Base-by-base conservation (phyloP, 2,329 filamentous ascomycete genomes). In the Alternaria solani region DNA sequence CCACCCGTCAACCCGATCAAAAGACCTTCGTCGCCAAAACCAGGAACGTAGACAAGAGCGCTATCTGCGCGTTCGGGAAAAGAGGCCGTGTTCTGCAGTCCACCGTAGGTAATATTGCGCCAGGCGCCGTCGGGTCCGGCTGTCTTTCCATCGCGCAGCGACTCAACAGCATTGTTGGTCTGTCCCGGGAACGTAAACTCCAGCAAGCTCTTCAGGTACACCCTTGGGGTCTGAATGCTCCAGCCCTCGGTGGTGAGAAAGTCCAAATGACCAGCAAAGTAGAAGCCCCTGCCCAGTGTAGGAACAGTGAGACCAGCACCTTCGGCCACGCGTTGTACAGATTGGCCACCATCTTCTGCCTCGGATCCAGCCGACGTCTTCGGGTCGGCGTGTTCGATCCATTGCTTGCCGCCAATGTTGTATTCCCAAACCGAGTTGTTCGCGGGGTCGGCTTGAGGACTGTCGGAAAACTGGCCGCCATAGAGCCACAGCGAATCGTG, bases 1-100 rank as follows among this genome's bases (percentile, higher is more conserved):
- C 92, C 92, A 12, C 93, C 93, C 7, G 91, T 92, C 0, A 96
- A 80, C 3, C 90, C 91, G 1, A 96, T 84, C 8, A 96, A 81
- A 44, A 95, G 88, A 1, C 93, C 93, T 68, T 93, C 82, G 16
- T 85, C 80, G 3, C 92, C 91, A 44, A 93, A 91, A 0, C 90
- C 91, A 1, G 93, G 93, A 1, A 96, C 84, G 70, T 91, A 93
- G 0, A 92, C 84, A 52, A 94, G 79, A 2, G 88, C 83, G 9
- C 91, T 90, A 75, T 94, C 91, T 1, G 91, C 91, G 51, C 91
- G 83, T 72, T 92, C 88, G 0, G 89, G 88, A 70, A 94, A 93
- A 0, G 87, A 88, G 2, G 86, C 84, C 32, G 83, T 82, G 30
- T 85, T 84, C 73, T 93, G 90, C 11, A 91, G 80, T 5, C 90